Evolutionary conservation across 345 rosid genomes (phyloP), one percentile per base, ranked within the genome.

Genomic region (Eucalyptus regnans): DNA sequence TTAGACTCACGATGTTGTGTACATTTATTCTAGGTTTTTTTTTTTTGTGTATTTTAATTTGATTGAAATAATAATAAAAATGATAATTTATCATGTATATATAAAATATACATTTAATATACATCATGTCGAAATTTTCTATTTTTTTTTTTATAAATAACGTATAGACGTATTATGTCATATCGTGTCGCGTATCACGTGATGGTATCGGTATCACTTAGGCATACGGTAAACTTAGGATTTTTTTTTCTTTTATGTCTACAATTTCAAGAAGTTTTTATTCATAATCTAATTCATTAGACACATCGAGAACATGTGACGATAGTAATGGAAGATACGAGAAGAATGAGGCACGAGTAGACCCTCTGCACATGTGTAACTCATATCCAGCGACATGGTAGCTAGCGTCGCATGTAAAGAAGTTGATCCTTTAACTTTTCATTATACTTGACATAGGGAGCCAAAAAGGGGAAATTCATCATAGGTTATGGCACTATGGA

Each of bases 101-200:
- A 10, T 25, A 25, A 58, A 58, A 58, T 58, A 58, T 58, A 58
- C 1, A 58, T 25, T 58, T 58, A 60, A 60, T 60, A 25, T 60
- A 60, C 0, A 25, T 5, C 0, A 7, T 60, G 31, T 60, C 1
- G 1, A 17, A 60, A 60, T 3, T 60, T 0, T 60, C 0, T 25
- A 25, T 60, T 60, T 25, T 33, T 33, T 33, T 33, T 58, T 60
- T 60, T 0, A 60, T 0, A 62, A 62, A 29, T 52, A 52, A 52
- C 0, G 1, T 18, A 0, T 52, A 0, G 1, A 18, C 2, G 10
- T 52, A 18, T 52, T 52, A 52, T 52, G 4, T 18, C 66, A 0
- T 58, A 23, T 58, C 13, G 0, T 58, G 1, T 50, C 6, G 1
- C 0, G 2, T 54, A 5, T 58, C 0, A 1, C 6, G 4, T 58